These are phyloP conservation scores for Dillenia turbinata DNA, from an alignment of 164 flowering plant species.

Conservation along the genomic window DNA sequence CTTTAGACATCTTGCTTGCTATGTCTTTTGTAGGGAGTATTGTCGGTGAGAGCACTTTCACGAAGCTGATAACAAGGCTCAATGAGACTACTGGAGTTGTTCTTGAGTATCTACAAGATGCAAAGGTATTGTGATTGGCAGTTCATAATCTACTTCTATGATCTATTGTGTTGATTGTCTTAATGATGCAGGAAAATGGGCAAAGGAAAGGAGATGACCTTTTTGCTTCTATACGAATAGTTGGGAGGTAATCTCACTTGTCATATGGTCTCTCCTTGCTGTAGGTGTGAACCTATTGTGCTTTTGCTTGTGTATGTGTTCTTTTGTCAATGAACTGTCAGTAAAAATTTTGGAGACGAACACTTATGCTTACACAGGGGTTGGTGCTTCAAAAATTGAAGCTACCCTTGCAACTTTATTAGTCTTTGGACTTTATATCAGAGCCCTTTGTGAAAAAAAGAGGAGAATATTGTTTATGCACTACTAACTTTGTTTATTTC, in stretches of 20 bases:
- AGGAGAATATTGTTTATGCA: too few species aligned
- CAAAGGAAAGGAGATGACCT: constrained; percentile 87
- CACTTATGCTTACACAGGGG: too few species aligned
- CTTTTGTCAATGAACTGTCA: too few species aligned
- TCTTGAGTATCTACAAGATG: constrained; percentile 84
- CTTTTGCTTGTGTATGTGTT: constrained; percentile 3
- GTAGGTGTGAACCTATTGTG: too few species aligned
- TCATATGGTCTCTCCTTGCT: too few species aligned
- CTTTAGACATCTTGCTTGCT: too few species aligned
- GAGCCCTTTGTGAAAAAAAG: too few species aligned
- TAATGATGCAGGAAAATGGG: constrained; percentile 62
- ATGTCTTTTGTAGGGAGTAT: constrained; percentile 29
- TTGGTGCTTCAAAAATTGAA: too few species aligned
- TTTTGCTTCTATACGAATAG: constrained; percentile 79
- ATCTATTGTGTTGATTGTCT: neutral
- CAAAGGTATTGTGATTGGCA: constrained; percentile 51
- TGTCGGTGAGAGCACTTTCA: constrained; percentile 48
- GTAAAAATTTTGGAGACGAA: too few species aligned
- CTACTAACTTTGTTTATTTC: constrained; percentile 15
- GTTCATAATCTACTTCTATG: too few species aligned
- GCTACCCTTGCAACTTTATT: too few species aligned
- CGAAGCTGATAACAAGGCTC: constrained; percentile 62
- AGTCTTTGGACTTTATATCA: too few species aligned
- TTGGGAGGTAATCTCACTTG: constrained; percentile 62
- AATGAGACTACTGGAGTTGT: constrained; percentile 78